These are phyloP conservation scores for Nemania serpens DNA, from an alignment of 2,329 filamentous ascomycete genomes.

Conservation along the genomic window DNA sequence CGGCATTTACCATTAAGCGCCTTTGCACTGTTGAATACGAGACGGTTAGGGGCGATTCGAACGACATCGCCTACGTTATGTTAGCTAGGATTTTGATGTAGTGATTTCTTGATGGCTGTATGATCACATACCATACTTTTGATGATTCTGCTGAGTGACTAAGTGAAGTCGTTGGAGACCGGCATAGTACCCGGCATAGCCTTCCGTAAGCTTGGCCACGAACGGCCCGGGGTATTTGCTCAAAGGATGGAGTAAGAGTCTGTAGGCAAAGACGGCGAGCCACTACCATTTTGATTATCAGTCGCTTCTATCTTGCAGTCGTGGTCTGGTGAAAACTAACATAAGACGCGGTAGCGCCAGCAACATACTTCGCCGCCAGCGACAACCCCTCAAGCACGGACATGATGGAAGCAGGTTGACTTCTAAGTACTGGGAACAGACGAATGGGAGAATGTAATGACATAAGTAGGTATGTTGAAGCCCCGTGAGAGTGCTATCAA, in stretches of 20 bases:
- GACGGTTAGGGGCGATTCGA: conserved; percentile 25
- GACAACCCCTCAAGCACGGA: conserved; percentile 4
- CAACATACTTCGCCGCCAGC: conserved; percentile 12
- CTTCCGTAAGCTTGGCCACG: conserved; percentile 24
- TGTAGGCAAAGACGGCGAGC: conserved; percentile 25
- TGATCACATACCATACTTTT: conserved; percentile 26
- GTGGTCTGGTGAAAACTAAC: conserved; percentile 16
- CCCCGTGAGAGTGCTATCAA: not conserved
- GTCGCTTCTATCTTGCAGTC: not conserved
- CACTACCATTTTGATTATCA: conserved; percentile 18
- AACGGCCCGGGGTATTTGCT: conserved; percentile 27
- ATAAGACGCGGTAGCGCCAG: conserved; percentile 17
- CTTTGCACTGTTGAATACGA: conserved; percentile 25
- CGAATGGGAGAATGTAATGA: not conserved
- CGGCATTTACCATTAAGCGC: conserved; percentile 24
- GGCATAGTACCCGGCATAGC: conserved; percentile 26
- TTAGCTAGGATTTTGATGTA: not conserved
- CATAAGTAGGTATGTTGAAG: not conserved
- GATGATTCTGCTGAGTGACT: conserved; percentile 18
- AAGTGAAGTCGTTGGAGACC: conserved; percentile 19
- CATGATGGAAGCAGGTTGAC: conserved; percentile 5
- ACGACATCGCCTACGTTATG: conserved; percentile 17
- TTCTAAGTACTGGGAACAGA: not conserved
- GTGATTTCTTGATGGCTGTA: not conserved
- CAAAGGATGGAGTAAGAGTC: conserved; percentile 25